phyloP scores from a whole-genome alignment of 2,329 filamentous ascomycete species.

The Tothia fuscella region DNA sequence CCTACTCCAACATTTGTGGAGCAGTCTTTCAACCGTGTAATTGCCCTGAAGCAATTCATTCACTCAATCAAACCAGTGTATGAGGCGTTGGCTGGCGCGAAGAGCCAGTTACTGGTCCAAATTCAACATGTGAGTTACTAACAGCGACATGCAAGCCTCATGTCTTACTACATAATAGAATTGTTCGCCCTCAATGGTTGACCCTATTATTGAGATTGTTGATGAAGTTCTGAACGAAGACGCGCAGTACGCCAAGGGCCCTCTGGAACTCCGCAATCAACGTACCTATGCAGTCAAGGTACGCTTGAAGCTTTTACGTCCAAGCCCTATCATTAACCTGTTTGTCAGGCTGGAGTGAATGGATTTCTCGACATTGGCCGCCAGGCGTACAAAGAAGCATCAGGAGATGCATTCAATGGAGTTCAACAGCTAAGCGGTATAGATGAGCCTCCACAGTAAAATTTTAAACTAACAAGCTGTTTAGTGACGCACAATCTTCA shows the following conservation, averaged over 20 bases:
- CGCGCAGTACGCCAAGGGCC: constrained; percentile 62
- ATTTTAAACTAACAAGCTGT: not conserved
- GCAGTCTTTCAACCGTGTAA: constrained; percentile 72
- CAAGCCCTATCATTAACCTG: not conserved
- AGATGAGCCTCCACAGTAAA: constrained; percentile 11
- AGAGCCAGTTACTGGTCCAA: constrained; percentile 50
- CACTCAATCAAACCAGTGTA: constrained; percentile 54
- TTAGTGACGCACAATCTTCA: constrained; percentile 39
- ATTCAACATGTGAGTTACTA: constrained; percentile 44
- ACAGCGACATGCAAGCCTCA: not conserved
- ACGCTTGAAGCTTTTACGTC: not conserved
- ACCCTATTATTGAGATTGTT: constrained; percentile 53
- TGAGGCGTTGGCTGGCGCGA: constrained; percentile 53
- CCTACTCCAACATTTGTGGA: constrained; percentile 58
- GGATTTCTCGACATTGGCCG: constrained; percentile 80
- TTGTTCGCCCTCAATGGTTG: constrained; percentile 52
- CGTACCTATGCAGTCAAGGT: constrained; percentile 80
- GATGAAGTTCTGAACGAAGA: constrained; percentile 65
- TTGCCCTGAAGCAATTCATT: constrained; percentile 77
- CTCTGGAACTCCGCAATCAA: constrained; percentile 81
- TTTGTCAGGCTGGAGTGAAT: constrained; percentile 54
- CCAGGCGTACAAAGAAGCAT: constrained; percentile 81
- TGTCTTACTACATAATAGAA: constrained; percentile 28
- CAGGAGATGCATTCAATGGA: constrained; percentile 62
- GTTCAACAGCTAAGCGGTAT: constrained; percentile 55